A percentile compares a stretch with the other conserved stretches of the same genome.
phyloP scores from a whole-genome alignment of 2,329 filamentous ascomycete species.

The Metarhizium album region DNA sequence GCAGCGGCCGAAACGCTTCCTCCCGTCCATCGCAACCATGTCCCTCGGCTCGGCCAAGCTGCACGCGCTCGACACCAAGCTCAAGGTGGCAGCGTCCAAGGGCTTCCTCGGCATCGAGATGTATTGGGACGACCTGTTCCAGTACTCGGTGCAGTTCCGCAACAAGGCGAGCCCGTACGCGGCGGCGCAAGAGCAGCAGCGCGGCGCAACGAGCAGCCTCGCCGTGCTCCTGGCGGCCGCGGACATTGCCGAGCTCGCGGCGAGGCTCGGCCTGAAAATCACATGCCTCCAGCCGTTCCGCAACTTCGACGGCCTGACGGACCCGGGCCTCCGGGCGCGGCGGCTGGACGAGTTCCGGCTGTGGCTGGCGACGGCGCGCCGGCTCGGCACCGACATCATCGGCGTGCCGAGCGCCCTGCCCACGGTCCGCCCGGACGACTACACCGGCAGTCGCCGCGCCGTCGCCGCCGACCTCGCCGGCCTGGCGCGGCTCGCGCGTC shows the following conservation, averaged over 20 bases:
- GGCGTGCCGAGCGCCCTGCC: slow-evolving; percentile 9
- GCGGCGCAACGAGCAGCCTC: not conserved
- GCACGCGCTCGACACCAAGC: slow-evolving; percentile 11
- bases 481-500: slow-evolving; percentile 2
- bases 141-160: not conserved
- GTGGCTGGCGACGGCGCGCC: slow-evolving; percentile 10
- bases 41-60: slow-evolving; percentile 9
- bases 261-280: slow-evolving; percentile 5
- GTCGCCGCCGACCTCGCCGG: not conserved
- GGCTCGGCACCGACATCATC: slow-evolving; percentile 10
- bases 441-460: not conserved
- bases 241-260: not conserved
- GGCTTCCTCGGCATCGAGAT: slow-evolving; percentile 13
- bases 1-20: not conserved
- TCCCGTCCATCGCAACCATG: slow-evolving; percentile 14
- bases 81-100: not conserved
- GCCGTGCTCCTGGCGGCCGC: not conserved
- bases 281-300: slow-evolving; percentile 13
- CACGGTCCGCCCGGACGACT: slow-evolving; percentile 2
- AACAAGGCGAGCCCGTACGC: no score
- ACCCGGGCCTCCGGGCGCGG: not conserved
- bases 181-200: no score
- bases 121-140: slow-evolving; percentile 13
- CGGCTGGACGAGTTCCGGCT: not conserved
- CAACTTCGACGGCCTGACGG: slow-evolving; percentile 10